phyloP scores from a whole-genome alignment of 441 rosid genomes.

The Erysimum cheiri region DNA sequence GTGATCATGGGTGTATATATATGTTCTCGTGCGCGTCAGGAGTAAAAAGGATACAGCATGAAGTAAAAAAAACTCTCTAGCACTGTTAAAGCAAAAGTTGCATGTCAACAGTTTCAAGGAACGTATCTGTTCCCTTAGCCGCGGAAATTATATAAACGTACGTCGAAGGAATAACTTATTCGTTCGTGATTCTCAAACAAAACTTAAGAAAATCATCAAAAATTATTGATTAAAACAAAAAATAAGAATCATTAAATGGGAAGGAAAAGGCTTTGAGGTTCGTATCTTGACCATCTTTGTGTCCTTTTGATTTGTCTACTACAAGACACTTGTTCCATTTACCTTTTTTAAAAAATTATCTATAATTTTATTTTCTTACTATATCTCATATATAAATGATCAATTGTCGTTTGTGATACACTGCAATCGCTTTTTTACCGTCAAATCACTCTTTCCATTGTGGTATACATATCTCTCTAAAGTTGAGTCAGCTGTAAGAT shows the following conservation, averaged over 20 bases:
- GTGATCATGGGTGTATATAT: constrained; percentile 26
- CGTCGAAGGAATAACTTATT: constrained; percentile 11
- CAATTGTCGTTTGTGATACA: constrained; percentile 26
- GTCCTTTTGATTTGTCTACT: constrained; percentile 35
- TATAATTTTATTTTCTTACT: constrained; percentile 37
- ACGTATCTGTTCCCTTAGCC: constrained; percentile 44
- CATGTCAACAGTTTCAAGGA: constrained; percentile 54
- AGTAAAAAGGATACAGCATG: constrained; percentile 31
- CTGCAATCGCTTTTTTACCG: constrained; percentile 24
- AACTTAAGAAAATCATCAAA: constrained; percentile 13
- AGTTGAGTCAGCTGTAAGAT: constrained; percentile 25
- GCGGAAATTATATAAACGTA: neutral
- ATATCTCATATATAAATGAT: constrained; percentile 1
- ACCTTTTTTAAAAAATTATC: constrained; percentile 42
- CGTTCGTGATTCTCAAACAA: constrained; percentile 33
- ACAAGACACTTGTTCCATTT: constrained; percentile 19
- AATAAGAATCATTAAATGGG: constrained; percentile 62
- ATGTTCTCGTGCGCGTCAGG: constrained; percentile 56
- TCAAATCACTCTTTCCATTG: constrained; percentile 21
- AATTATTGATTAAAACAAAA: constrained; percentile 27
- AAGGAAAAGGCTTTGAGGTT: constrained; percentile 66
- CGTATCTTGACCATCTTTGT: constrained; percentile 72
- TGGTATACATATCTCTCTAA: constrained; percentile 28
- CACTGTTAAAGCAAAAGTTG: constrained; percentile 52
- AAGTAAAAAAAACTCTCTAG: neutral